These are phyloP conservation scores for Psilocybe cyanescens DNA, from an alignment of 768 basidiomycete genomes.

Conservation along the genomic window DNA sequence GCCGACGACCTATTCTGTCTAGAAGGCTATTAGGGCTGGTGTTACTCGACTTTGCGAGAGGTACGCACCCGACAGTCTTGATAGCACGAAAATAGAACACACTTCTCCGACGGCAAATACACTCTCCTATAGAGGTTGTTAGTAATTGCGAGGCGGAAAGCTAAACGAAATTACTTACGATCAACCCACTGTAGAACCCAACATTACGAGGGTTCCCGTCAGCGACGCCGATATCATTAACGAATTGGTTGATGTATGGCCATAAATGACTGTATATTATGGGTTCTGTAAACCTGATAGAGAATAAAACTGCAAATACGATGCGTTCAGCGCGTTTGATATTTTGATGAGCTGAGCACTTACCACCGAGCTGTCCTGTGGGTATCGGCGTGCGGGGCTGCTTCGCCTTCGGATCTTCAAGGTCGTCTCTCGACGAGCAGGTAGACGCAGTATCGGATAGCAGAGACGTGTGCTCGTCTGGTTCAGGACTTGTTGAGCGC, in stretches of 20 bases:
- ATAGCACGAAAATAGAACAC: conserved; percentile 8
- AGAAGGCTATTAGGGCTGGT: background rate
- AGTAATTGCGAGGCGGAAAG: background rate
- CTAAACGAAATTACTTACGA: background rate
- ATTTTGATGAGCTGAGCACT: background rate
- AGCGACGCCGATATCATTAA: conserved; percentile 6
- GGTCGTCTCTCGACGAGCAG: background rate
- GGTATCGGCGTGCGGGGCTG: background rate
- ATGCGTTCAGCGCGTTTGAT: background rate
- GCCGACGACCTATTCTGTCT: conserved; percentile 11
- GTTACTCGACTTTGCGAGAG: background rate
- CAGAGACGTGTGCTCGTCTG: background rate
- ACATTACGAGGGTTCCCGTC: background rate
- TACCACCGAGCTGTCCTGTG: conserved; percentile 1
- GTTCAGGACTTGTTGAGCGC: background rate
- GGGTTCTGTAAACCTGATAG: conserved; percentile 8
- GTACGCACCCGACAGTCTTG: conserved; percentile 4
- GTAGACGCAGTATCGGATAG: background rate
- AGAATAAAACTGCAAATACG: background rate
- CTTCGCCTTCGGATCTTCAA: background rate
- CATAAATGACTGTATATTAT: conserved; percentile 9
- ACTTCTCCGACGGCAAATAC: conserved; percentile 8
- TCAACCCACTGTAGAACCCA: conserved; percentile 3
- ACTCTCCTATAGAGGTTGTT: background rate
- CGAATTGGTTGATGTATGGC: conserved; percentile 9